Evolutionary conservation across 495 filamentous ascomycete genomes (phyloP), one percentile per base, ranked within the genome.

Genomic region (Hyaloscypha finlandica): DNA sequence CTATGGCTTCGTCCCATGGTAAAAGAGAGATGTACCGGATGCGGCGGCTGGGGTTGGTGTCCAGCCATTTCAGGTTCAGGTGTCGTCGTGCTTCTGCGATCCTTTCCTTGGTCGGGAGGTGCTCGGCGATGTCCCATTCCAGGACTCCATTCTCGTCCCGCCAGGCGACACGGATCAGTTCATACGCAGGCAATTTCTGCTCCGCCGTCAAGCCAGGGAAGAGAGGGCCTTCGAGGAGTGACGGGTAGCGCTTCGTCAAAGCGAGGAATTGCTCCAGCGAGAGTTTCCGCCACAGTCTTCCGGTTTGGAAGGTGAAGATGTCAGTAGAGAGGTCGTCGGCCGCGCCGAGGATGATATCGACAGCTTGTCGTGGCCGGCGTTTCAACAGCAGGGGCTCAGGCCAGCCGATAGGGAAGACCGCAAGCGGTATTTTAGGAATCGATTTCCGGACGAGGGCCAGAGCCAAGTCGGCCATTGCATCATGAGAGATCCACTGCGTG

Each of bases 111-210:
- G 19, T 63, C 25, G 73, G 69, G 64, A 69, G 48, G 54, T 35
- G 30, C 31, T 30, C 22, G 31, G 56, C 1, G n/a, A 29, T 56
- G 20, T 37, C 25, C 16, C 14, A 42, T 20, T 51, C 20, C 58
- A 45, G 16, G 33, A 30, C 31, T 16, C 56, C 59, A 29, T 59
- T 30, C 0, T n/a, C 12, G 61, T 35, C 51, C 1, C 51, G 54
- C 62, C 58, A 60, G 42, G 65, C 57, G 60, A 37, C 37, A 12
- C 20, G 30, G 35, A 31, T 33, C 20, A 55, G 9, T 53, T 54
- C 14, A 53, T 52, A 72, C 52, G 73, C 29, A 69, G 68, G 32
- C 66, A 69, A 8, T 37, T 61, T 25, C 59, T 68, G 37, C 66
- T 67, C 39, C 35, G 66, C 39, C 51, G 20, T 60, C 42, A 63